Evolutionary conservation across 2,329 filamentous ascomycete genomes (phyloP).

Genomic region (Falciphora oryzae): DNA sequence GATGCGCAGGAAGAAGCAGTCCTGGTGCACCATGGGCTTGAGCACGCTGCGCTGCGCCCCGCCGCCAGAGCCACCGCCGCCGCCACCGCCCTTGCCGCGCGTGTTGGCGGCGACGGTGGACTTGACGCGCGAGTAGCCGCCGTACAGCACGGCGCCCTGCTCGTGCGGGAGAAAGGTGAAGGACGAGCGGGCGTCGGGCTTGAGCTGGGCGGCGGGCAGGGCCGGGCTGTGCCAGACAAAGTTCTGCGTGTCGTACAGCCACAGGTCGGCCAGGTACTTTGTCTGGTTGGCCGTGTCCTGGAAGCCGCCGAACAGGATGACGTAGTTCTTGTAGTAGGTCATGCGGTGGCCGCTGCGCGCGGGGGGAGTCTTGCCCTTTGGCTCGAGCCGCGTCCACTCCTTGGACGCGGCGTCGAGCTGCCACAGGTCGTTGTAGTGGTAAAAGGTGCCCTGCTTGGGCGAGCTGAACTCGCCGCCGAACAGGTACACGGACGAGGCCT

Average conservation of each 20-base stretch:
- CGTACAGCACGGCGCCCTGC: conserved; percentile 81
- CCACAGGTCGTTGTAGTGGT: conserved; percentile 99
- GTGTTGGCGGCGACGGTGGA: conserved; percentile 56
- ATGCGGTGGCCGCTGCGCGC: conserved; percentile 90
- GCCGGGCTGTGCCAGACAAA: conserved; percentile 78
- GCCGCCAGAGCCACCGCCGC: too few relatives aligned
- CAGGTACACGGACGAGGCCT: conserved; percentile 73
- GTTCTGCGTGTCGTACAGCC: conserved; percentile 89
- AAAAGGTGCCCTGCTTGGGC: conserved; percentile 96
- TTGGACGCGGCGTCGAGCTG: conserved; percentile 73
- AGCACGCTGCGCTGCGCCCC: conserved; percentile 63
- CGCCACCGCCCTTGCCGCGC: conserved; percentile 50
- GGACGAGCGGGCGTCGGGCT: conserved; percentile 85
- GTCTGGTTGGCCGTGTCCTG: conserved; percentile 95
- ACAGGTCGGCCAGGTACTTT: conserved; percentile 87
- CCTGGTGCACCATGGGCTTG: conserved; percentile 86
- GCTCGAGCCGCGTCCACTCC: conserved; percentile 89
- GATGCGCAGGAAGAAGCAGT: conserved; percentile 89
- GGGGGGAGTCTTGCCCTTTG: conserved; percentile 69
- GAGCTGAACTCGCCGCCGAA: conserved; percentile 97
- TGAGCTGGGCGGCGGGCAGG: conserved; percentile 71
- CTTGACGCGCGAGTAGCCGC: conserved; percentile 91
- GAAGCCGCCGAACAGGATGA: conserved; percentile 92
- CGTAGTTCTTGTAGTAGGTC: conserved; percentile 96
- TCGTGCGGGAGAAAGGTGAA: conserved; percentile 92